These are phyloP conservation scores for Anisodus tanguticus DNA, from an alignment of 257 asterid species.

Conservation along the genomic window DNA sequence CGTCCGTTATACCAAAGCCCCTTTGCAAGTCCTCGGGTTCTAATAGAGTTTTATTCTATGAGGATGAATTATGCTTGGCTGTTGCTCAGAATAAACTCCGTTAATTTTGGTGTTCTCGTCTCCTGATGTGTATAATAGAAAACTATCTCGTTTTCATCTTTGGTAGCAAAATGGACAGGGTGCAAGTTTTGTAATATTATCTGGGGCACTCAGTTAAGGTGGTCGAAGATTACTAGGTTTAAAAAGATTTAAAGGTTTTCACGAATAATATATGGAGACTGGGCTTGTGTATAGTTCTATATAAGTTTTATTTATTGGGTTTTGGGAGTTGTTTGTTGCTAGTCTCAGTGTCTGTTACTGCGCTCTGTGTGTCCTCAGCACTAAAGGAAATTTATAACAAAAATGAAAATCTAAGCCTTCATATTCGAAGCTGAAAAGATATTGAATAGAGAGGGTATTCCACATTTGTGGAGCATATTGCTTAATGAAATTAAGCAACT, in stretches of 20 bases:
- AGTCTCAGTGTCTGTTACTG: too few species aligned
- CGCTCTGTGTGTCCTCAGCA: too few species aligned
- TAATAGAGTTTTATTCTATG: constrained; percentile 81
- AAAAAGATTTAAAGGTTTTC: background rate
- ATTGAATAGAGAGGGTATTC: background rate
- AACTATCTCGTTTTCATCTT: constrained; percentile 19
- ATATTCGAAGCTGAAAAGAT: too few species aligned
- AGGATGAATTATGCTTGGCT: constrained; percentile 96
- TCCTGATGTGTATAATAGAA: constrained; percentile 23
- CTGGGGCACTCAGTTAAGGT: constrained; percentile 8
- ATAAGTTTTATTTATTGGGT: constrained; percentile 11
- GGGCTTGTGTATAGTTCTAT: constrained; percentile 26
- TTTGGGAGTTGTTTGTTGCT: background rate
- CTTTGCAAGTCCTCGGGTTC: constrained; percentile 83
- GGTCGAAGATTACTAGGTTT: constrained; percentile 20
- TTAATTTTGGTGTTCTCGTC: constrained; percentile 41
- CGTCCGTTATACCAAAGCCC: constrained; percentile 72
- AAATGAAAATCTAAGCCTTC: background rate
- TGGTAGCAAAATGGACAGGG: background rate
- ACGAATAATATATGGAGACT: constrained; percentile 22
- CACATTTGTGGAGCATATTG: background rate
- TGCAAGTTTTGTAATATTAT: constrained; percentile 26
- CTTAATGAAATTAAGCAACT: background rate
- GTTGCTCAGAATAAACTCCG: constrained; percentile 97
- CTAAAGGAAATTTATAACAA: background rate